These are phyloP conservation scores for Sugiyamaella chiloensis DNA, from an alignment of 805 yeast species.

Conservation along the genomic window DNA sequence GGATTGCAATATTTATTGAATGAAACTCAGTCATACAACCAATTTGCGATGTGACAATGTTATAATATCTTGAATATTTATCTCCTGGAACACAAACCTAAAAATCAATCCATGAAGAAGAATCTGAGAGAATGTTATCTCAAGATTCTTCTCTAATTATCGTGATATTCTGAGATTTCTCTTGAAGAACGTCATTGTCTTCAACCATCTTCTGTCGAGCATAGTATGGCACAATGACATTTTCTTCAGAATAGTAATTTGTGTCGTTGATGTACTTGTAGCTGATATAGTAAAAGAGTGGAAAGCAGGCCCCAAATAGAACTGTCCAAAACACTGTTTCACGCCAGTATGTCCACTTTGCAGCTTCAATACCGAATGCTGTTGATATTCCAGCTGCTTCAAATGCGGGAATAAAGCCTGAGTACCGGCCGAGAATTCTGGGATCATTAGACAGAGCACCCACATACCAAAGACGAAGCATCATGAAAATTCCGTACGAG, in stretches of 20 bases:
- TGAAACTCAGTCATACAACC: no score
- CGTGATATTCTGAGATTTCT: background rate
- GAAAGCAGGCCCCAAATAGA: background rate
- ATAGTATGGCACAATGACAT: background rate
- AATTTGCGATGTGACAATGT: no score
- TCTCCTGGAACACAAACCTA: no score
- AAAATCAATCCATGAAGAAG: no score
- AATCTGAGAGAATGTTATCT: no score
- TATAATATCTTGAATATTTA: no score
- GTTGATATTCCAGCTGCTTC: background rate
- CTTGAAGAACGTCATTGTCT: background rate
- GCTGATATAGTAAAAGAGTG: background rate
- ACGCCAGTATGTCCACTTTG: background rate
- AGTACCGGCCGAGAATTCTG: background rate
- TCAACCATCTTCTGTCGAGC: background rate
- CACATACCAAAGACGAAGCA: background rate
- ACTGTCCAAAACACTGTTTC: background rate
- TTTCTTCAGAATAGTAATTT: background rate
- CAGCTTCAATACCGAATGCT: background rate
- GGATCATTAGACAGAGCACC: background rate
- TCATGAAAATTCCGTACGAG: background rate
- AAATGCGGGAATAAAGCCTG: background rate
- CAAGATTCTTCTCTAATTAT: background rate
- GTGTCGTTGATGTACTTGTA: background rate
- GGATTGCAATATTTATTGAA: no score